Evolutionary conservation across 129 eudicot species (phyloP).

Genomic region (Erigeron canadensis): DNA sequence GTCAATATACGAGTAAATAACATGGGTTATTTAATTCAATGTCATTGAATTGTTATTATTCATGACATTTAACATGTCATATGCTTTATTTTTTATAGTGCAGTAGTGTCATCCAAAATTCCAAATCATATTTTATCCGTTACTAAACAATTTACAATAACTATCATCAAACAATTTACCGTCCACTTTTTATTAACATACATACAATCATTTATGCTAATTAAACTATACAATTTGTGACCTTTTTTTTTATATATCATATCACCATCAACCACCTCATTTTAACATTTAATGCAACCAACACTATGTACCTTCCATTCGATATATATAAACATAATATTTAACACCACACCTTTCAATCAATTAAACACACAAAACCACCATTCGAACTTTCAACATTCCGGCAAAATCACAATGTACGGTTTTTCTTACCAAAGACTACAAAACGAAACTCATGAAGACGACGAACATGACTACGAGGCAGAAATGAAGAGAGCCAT

Average conservation of each 20-base stretch:
- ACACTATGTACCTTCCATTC: neutral
- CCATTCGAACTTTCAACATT: neutral
- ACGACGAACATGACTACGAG: constrained; percentile 30
- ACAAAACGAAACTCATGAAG: constrained; percentile 25
- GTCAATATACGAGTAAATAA: no score
- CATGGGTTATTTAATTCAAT: no score
- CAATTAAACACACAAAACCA: constrained; percentile 4
- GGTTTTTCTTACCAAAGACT: constrained; percentile 57
- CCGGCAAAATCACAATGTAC: constrained; percentile 24
- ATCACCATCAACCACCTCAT: constrained; percentile 33
- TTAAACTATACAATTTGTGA: neutral
- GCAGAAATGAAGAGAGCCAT: constrained; percentile 25
- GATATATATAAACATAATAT: constrained; percentile 18
- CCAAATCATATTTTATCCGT: no score
- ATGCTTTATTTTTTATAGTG: no score
- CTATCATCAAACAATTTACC: no score
- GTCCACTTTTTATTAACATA: no score
- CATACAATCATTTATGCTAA: neutral
- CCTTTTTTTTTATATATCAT: neutral
- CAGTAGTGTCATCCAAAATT: no score
- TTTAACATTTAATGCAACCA: constrained; percentile 31
- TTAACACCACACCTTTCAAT: neutral
- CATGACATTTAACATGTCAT: no score
- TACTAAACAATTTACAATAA: no score
- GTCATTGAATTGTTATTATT: no score